These are phyloP conservation scores for Tylopilus sp. DNA, from an alignment of 1,284 basidiomycete genomes.

Conservation along the genomic window DNA sequence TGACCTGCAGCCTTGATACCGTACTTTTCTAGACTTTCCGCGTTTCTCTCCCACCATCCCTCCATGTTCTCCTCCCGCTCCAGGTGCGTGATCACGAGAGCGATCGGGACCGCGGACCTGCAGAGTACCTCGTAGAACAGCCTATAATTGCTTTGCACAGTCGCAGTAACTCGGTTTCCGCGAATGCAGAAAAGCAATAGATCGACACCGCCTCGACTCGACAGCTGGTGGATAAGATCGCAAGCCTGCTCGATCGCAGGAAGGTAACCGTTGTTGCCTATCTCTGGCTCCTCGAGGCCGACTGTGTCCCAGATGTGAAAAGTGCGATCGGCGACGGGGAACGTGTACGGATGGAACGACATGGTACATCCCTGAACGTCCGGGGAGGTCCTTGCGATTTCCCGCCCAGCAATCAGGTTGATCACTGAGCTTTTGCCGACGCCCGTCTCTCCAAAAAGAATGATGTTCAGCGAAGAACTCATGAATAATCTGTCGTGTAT, in stretches of 20 bases:
- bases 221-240: slow-evolving; percentile 33
- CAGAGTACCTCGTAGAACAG: slow-evolving; percentile 38
- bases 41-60: slow-evolving; percentile 32
- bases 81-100: slow-evolving; percentile 38
- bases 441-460: slow-evolving; percentile 33
- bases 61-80: slow-evolving; percentile 35
- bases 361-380: slow-evolving; percentile 31
- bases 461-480: slow-evolving; percentile 28
- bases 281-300: slow-evolving; percentile 37
- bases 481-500: slow-evolving; percentile 15
- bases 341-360: slow-evolving; percentile 25
- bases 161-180: slow-evolving; percentile 33
- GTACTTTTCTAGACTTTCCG: slow-evolving; percentile 17
- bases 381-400: slow-evolving; percentile 24
- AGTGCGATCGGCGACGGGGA: slow-evolving; percentile 13
- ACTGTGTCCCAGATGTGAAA: slow-evolving; percentile 39
- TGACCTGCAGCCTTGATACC: slow-evolving; percentile 27
- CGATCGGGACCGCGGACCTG: slow-evolving; percentile 34
- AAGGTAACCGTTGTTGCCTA: slow-evolving; percentile 25
- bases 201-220: slow-evolving; percentile 31
- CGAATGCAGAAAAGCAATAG: slow-evolving; percentile 40
- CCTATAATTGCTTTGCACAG: slow-evolving; percentile 36
- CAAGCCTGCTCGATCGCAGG: slow-evolving; percentile 37
- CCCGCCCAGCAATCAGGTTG: slow-evolving; percentile 31
- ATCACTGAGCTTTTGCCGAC: slow-evolving; percentile 35